These are phyloP conservation scores for Didymella glomerata DNA, from an alignment of 2,329 filamentous ascomycete species.

Conservation along the genomic window DNA sequence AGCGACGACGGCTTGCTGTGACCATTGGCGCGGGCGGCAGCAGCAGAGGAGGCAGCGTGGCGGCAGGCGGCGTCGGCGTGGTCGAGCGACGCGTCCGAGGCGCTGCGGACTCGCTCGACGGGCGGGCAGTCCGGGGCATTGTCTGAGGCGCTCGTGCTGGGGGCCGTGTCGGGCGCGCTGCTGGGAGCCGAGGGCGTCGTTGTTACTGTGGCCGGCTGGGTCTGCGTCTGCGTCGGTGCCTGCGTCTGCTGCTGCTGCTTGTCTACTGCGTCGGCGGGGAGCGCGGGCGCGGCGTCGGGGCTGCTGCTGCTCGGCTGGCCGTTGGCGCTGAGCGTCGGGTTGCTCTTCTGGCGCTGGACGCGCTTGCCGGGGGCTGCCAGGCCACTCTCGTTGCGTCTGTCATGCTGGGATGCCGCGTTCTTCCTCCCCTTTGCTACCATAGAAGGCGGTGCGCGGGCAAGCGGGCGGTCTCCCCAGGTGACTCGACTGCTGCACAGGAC, in stretches of 20 bases:
- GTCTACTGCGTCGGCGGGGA: constrained; percentile 19
- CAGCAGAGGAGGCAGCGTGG: constrained; percentile 49
- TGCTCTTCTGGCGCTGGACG: constrained; percentile 60
- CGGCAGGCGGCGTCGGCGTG: constrained; percentile 46
- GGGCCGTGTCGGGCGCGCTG: constrained; percentile 19
- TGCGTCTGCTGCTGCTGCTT: constrained; percentile 7
- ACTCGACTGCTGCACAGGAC: constrained; percentile 55
- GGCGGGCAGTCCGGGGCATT: constrained; percentile 21
- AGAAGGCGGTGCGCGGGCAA: constrained; percentile 44
- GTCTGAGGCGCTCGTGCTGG: constrained; percentile 8
- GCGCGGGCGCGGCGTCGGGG: constrained; percentile 48
- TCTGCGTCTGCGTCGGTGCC: constrained; percentile 15
- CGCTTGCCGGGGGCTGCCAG: constrained; percentile 80
- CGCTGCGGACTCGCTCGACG: constrained; percentile 50
- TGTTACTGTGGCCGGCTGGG: constrained; percentile 21
- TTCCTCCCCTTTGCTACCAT: constrained; percentile 60
- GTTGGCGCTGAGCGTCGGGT: constrained; percentile 53
- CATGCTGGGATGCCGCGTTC: constrained; percentile 57
- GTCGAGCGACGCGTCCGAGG: constrained; percentile 56
- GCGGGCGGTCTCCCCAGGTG: constrained; percentile 49
- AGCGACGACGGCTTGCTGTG: constrained; percentile 68
- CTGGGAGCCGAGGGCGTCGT: constrained; percentile 2
- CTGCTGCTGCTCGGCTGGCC: constrained; percentile 28
- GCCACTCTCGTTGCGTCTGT: constrained; percentile 83
- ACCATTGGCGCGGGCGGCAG: constrained; percentile 70